These are phyloP conservation scores for Ascochyta fabae DNA, from an alignment of 2,329 filamentous ascomycete species.

Conservation along the genomic window DNA sequence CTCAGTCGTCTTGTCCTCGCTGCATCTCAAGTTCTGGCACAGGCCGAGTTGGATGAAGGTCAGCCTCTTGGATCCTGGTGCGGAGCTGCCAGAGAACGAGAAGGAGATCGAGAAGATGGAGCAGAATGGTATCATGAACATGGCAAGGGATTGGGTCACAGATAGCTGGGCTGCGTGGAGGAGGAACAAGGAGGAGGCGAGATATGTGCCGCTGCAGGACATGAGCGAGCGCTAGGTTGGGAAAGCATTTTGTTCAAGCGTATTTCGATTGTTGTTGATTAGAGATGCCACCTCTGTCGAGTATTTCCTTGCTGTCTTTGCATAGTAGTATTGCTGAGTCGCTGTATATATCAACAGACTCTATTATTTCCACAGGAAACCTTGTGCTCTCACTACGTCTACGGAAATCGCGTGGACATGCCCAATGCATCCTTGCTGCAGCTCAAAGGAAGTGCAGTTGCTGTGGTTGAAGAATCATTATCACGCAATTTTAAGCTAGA, in stretches of 20 bases:
- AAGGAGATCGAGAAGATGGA: conserved; percentile 31
- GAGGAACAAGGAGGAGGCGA: conserved; percentile 48
- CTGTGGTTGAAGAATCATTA: background rate
- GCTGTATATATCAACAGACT: no score
- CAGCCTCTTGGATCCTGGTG: conserved; percentile 61
- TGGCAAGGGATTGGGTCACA: conserved; percentile 35
- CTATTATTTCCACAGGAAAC: no score
- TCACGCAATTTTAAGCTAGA: conserved; percentile 3
- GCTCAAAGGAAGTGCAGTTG: background rate
- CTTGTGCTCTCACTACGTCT: no score
- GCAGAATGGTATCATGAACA: conserved; percentile 30
- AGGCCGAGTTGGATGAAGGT: conserved; percentile 87
- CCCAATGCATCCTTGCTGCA: background rate
- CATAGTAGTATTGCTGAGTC: background rate
- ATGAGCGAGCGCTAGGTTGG: conserved; percentile 42
- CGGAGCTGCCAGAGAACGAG: conserved; percentile 39
- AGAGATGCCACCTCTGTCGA: conserved; percentile 10
- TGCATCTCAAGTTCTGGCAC: conserved; percentile 86
- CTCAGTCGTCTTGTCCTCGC: conserved; percentile 82
- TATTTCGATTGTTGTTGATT: conserved; percentile 4
- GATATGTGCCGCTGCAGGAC: conserved; percentile 56
- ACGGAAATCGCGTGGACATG: no score
- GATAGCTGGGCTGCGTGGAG: conserved; percentile 44
- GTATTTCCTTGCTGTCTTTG: background rate
- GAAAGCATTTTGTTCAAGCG: background rate